These are phyloP conservation scores for Diaporthe vexans DNA, from an alignment of 2,329 filamentous ascomycete species.

Conservation along the genomic window DNA sequence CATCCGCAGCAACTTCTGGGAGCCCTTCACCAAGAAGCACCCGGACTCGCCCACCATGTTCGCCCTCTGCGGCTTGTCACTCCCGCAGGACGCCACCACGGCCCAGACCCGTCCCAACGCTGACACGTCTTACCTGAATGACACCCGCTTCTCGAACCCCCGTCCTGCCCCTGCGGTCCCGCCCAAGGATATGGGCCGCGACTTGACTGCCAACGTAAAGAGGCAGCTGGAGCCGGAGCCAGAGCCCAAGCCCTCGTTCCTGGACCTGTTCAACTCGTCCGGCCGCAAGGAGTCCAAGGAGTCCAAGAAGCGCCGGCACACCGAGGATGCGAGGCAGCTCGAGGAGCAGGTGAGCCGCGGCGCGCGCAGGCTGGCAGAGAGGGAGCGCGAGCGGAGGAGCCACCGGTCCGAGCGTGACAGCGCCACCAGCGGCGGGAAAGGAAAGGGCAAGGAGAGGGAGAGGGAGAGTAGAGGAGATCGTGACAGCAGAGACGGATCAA, in stretches of 20 bases:
- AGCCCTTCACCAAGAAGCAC: conserved; percentile 42
- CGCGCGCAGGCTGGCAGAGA: background rate
- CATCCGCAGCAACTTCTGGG: conserved; percentile 44
- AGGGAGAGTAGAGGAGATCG: background rate
- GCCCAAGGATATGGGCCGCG: conserved; percentile 6
- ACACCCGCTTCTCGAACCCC: background rate
- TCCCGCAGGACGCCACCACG: conserved; percentile 3
- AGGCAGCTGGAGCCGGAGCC: background rate
- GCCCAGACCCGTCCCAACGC: conserved; percentile 36
- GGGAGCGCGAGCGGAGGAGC: conserved; percentile 2
- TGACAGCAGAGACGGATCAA: background rate
- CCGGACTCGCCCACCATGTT: conserved; percentile 50
- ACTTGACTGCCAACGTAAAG: conserved; percentile 1
- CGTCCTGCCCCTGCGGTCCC: background rate
- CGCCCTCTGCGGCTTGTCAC: conserved; percentile 48
- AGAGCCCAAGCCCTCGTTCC: background rate
- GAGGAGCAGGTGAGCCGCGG: conserved; percentile 6
- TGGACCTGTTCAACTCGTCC: background rate
- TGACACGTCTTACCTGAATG: conserved; percentile 43
- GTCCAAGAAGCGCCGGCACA: background rate
- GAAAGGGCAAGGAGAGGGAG: background rate
- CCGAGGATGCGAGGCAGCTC: background rate
- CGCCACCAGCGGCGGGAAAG: background rate
- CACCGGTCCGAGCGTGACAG: too few species aligned
- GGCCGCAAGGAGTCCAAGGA: background rate